Evolutionary conservation across 1,139 yeast species (phyloP).

Genomic region (Zygoascus sp.): DNA sequence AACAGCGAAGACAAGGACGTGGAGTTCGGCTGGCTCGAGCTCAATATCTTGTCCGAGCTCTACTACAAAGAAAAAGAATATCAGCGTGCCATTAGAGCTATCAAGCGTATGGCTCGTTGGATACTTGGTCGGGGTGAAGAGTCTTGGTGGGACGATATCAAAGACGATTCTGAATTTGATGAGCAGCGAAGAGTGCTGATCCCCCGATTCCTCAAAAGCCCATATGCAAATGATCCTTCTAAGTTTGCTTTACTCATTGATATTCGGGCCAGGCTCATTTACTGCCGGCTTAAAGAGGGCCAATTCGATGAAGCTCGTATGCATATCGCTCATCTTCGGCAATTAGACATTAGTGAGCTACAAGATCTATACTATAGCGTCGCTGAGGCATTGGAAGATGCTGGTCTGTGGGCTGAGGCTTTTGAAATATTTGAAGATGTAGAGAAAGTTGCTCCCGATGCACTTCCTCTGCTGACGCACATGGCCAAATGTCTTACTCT

Average conservation of each 20-base stretch:
- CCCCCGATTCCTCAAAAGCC: slow-evolving; percentile 19
- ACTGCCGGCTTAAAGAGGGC: slow-evolving; percentile 61
- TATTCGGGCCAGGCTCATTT: slow-evolving; percentile 75
- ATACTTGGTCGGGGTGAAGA: slow-evolving; percentile 68
- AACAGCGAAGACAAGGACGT: slow-evolving; percentile 26
- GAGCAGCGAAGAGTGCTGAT: slow-evolving; percentile 49
- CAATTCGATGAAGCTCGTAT: slow-evolving; percentile 44
- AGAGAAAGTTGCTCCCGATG: slow-evolving; percentile 6
- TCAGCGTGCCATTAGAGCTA: slow-evolving; percentile 56
- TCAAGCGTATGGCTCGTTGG: slow-evolving; percentile 79
- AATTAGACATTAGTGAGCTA: slow-evolving; percentile 55
- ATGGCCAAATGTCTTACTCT: slow-evolving; percentile 59
- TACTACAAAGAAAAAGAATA: slow-evolving; percentile 65
- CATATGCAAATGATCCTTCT: slow-evolving; percentile 17
- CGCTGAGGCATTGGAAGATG: slow-evolving; percentile 65
- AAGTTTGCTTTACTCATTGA: slow-evolving; percentile 66
- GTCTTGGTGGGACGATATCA: slow-evolving; percentile 74
- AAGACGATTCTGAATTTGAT: slow-evolving; percentile 74
- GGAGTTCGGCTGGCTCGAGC: slow-evolving; percentile 78
- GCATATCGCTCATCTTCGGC: slow-evolving; percentile 60
- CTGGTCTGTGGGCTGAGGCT: slow-evolving; percentile 69
- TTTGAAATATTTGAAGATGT: slow-evolving; percentile 48
- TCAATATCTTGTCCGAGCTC: slow-evolving; percentile 77
- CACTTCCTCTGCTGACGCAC: slow-evolving; percentile 34
- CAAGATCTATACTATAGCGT: slow-evolving; percentile 74